Percentiles rank a stretch among this genome's conserved stretches.
These are phyloP conservation scores for Taphrina flavorubra DNA, from an alignment of 1,139 yeast genomes.

Conservation along the genomic window DNA sequence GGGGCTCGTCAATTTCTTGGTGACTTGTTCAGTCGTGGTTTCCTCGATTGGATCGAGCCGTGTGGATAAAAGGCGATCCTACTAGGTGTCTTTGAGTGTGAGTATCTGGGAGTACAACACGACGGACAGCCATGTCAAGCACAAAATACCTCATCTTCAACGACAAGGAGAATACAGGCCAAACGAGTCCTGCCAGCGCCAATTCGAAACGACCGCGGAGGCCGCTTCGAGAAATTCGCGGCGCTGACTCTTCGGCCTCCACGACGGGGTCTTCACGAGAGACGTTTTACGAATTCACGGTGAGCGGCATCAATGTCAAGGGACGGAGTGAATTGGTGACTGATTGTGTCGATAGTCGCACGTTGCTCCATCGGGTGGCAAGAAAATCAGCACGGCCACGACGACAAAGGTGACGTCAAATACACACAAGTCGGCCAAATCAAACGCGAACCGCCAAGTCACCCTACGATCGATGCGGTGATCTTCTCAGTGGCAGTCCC, in stretches of 20 bases:
- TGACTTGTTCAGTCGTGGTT: no score
- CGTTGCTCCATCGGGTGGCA: conserved; percentile 11
- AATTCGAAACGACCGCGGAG: conserved; percentile 17
- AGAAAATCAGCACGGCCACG: neutral
- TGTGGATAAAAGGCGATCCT: neutral
- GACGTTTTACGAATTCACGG: conserved; percentile 28
- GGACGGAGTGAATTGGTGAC: neutral
- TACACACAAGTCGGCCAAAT: neutral
- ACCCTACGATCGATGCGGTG: conserved; percentile 37
- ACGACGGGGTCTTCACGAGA: neutral
- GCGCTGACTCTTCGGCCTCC: conserved; percentile 8
- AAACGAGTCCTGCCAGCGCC: conserved; percentile 5
- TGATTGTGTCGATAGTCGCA: conserved; percentile 11
- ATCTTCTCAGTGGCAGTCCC: neutral
- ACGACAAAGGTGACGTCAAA: neutral
- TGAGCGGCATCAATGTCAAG: neutral
- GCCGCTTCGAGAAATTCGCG: conserved; percentile 31
- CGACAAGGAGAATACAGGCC: conserved; percentile 34
- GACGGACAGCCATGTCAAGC: conserved; percentile 1
- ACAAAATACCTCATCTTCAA: conserved; percentile 22
- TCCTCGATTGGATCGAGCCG: neutral
- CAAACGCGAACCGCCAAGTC: neutral
- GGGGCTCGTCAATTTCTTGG: no score
- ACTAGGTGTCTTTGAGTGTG: neutral
- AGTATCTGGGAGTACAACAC: neutral